Evolutionary conservation across 768 basidiomycete genomes (phyloP).

Genomic region (Leccinum subgranulosum): DNA sequence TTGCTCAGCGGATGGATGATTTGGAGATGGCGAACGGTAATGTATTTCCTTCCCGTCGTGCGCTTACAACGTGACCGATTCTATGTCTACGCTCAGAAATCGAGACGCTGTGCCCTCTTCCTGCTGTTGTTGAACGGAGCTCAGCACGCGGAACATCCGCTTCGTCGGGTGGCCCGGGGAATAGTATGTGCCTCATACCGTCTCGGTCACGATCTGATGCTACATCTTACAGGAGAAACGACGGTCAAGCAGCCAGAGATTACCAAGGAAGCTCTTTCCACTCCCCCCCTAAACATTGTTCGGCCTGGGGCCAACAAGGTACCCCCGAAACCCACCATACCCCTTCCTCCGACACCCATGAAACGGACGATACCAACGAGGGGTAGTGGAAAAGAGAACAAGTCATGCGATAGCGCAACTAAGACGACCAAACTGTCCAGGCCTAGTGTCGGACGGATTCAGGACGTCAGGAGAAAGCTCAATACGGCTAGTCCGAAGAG

Average conservation of each 20-base stretch:
- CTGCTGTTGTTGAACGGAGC: not conserved
- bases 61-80: not conserved
- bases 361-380: slow-evolving; percentile 1
- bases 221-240: not conserved
- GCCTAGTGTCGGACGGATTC: slow-evolving; percentile 1
- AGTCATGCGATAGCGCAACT: not conserved
- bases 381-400: slow-evolving; percentile 18
- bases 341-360: not conserved
- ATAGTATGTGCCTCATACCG: slow-evolving; percentile 4
- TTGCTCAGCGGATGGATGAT: not conserved
- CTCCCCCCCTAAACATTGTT: not conserved
- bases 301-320: slow-evolving; percentile 9
- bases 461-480: not conserved
- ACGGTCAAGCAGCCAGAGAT: not conserved
- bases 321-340: slow-evolving; percentile 5
- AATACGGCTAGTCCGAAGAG: slow-evolving; percentile 3
- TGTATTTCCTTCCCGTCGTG: not conserved
- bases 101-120: not conserved
- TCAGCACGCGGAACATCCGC: not conserved
- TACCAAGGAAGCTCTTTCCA: not conserved
- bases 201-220: not conserved
- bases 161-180: not conserved
- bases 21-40: slow-evolving; percentile 7
- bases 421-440: slow-evolving; percentile 2
- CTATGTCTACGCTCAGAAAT: not conserved